Evolutionary conservation across 106 monocot genomes (phyloP).

Genomic region (Apostasia ramifera): DNA sequence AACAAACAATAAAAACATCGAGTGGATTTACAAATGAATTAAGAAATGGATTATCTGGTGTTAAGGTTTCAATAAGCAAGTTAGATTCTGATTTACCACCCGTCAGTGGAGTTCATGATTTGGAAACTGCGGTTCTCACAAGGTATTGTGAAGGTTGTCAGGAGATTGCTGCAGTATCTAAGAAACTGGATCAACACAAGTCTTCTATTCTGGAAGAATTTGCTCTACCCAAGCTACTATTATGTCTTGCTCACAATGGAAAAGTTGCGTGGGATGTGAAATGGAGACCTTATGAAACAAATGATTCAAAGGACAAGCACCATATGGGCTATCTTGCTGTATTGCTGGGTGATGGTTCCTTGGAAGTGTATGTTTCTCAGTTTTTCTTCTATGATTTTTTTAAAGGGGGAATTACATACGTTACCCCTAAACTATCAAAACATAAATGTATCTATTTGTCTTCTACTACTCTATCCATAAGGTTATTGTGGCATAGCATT

Average conservation of each 20-base stretch:
- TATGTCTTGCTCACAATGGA: constrained; percentile 85
- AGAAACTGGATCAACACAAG: background rate
- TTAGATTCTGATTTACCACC: background rate
- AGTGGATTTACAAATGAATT: background rate
- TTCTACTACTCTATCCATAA: no score
- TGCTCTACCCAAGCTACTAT: constrained; percentile 52
- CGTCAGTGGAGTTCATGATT: constrained; percentile 2
- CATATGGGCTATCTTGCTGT: constrained; percentile 80
- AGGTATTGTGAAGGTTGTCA: constrained; percentile 2
- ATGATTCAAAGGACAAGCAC: constrained; percentile 20
- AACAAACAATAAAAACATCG: background rate
- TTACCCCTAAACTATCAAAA: no score
- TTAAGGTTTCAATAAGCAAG: background rate
- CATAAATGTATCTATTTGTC: no score
- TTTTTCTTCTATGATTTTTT: background rate
- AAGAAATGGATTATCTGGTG: background rate
- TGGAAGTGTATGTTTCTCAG: constrained; percentile 75
- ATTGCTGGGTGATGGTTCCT: constrained; percentile 77
- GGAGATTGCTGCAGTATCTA: background rate
- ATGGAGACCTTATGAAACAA: constrained; percentile 55
- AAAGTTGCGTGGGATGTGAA: constrained; percentile 97
- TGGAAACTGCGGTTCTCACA: background rate
- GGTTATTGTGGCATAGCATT: no score
- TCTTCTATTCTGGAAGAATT: constrained; percentile 21
- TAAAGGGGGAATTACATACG: no score